Evolutionary conservation across 2,329 filamentous ascomycete genomes (phyloP), one percentile per base, ranked within the genome.

Genomic region (Penicillium expansum): DNA sequence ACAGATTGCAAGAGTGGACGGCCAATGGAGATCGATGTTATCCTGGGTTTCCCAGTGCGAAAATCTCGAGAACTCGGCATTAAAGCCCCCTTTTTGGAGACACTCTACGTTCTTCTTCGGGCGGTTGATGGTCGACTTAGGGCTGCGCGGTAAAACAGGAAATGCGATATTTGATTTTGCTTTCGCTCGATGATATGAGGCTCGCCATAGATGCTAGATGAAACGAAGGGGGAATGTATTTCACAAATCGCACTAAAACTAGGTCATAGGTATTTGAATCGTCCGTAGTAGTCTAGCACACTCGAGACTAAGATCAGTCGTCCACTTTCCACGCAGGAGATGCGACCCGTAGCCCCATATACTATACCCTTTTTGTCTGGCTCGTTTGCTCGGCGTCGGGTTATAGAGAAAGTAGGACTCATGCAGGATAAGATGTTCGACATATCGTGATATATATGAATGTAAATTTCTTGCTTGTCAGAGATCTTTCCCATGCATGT

Each of bases 51-150:
- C n/a, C n/a, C n/a, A n/a, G n/a, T n/a, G n/a, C n/a, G n/a, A n/a
- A n/a, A n/a, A n/a, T n/a, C n/a, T n/a, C n/a, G n/a, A n/a, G n/a
- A n/a, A n/a, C n/a, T 27, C 4, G 4, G 71, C 0, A 69, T 79
- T 22, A 58, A 67, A n/a, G 74, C 73, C 2, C 76, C 77, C 1
- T 71, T 68, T 18, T 57, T 79, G 60, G 75, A 74, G 60, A 71
- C 73, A 20, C 60, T 79, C 9, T 75, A 75, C 60, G 69, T 73
- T 7, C 50, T 72, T 43, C 43, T 72, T 22, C 52, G 61, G 5
- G 70, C 69, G 4, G 58, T 72, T 33, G 68, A 72, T 62, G 59
- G 55, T 14, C 51, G 59, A 47, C 48, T 62, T 16, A 57, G 57
- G 8, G 61, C 59, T 11, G 58, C 62, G 7, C 30, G 56, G 11